Evolutionary conservation across 1,139 yeast genomes (phyloP), one percentile per base, ranked within the genome.

Genomic region (Zhuliangozyma parablackwelliae): DNA sequence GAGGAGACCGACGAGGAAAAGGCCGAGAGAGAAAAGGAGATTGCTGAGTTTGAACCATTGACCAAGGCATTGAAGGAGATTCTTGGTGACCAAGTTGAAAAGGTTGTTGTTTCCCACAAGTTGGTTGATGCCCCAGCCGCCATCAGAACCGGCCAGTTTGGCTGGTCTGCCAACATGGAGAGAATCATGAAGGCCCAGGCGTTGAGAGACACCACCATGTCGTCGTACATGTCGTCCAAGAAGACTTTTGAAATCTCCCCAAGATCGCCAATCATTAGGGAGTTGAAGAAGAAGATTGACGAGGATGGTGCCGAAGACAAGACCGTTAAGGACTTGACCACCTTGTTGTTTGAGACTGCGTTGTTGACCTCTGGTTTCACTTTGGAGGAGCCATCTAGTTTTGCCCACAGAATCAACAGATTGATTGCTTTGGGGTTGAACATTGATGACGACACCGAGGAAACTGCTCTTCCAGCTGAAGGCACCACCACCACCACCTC

Each of bases 111-210:
- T 53, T 90, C 98, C 51, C 94, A 90, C 78, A 89, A 88, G 75
- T 82, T 94, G 63, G 89, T 89, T 57, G 97, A 90, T 61, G 94
- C 98, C 42, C 99, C 99, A 69, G 98, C 98, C 68, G 98, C 98
- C 56, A 90, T 92, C 65, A 89, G 97, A 81, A 92, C 98, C 54
- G 97, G 97, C 57, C 98, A 92, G 78, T 92, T 92, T 69, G 98
- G 99, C 67, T 92, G 99, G 99, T 92, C 98, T 54, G 99, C 99
- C 59, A 92, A 92, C 80, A 94, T 94, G 98, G 99, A 92, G 78
- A 92, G 98, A 84, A 92, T 92, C 79, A 94, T 92, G 99, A 92
- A 92, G 80, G 98, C 98, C 48, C 99, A 92, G 79, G 98, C 99
- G 57, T 80, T 92, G 60, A 90, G 98, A 78, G 98, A 92, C 71